Evolutionary conservation across 805 yeast genomes (phyloP).

Genomic region (Starmerella etchellsii): DNA sequence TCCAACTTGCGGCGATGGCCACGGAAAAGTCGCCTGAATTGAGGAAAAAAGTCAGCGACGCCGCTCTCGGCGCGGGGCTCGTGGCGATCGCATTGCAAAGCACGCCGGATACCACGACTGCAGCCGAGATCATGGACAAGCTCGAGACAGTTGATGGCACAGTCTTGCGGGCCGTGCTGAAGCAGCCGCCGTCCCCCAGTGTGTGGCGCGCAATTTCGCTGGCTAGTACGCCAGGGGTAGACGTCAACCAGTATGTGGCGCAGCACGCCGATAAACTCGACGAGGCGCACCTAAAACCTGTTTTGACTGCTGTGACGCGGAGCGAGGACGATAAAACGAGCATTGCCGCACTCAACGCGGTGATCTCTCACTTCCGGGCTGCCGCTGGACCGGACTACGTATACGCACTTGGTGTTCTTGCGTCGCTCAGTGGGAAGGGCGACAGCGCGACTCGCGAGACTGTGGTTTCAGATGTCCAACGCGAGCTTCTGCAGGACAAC

Average conservation of each 20-base stretch:
- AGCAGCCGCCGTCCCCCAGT: constrained; percentile 2
- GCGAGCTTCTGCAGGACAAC: constrained; percentile 34
- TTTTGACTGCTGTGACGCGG: background rate
- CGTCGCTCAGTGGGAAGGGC: constrained; percentile 3
- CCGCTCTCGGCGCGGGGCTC: constrained; percentile 9
- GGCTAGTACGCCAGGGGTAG: constrained; percentile 3
- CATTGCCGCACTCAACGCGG: background rate
- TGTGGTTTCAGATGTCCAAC: constrained; percentile 34
- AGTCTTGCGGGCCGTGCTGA: constrained; percentile 1
- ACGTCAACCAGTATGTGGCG: constrained; percentile 2
- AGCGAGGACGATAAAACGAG: background rate
- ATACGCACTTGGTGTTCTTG: constrained; percentile 6
- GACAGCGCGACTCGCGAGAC: constrained; percentile 15
- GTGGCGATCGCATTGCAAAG: constrained; percentile 10
- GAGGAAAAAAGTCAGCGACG: constrained; percentile 11
- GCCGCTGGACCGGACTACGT: constrained; percentile 5
- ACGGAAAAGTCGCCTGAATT: constrained; percentile 8
- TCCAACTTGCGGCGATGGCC: constrained; percentile 19
- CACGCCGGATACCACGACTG: constrained; percentile 3
- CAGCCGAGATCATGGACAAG: background rate
- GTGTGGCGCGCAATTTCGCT: constrained; percentile 10
- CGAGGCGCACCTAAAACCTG: background rate
- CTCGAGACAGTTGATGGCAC: constrained; percentile 6
- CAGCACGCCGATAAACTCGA: background rate
- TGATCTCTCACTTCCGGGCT: background rate